Conservation (phyloP, 768 basidiomycete genomes). For the Mycena vitilis region DNA sequence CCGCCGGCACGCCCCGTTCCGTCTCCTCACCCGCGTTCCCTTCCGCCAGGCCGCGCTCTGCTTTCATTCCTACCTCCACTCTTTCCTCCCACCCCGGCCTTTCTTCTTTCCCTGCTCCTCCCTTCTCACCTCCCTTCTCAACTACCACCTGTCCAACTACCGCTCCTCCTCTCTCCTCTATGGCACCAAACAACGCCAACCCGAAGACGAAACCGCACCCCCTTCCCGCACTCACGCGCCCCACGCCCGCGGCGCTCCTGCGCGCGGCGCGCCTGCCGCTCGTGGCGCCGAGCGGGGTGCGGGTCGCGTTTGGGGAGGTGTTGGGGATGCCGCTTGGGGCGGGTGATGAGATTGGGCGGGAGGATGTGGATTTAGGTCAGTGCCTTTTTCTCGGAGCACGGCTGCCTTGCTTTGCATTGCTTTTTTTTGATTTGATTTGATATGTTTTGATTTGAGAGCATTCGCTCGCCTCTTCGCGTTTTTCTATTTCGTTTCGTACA, state of each 20-base stretch:
- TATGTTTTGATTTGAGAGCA: too few species aligned
- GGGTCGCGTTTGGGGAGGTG: constrained; percentile 76
- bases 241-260: constrained; percentile 64
- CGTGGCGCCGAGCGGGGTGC: constrained; percentile 73
- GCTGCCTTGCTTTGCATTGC: too few species aligned
- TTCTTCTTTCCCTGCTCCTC: too few species aligned
- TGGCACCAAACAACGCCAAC: not conserved
- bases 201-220: constrained; percentile 10
- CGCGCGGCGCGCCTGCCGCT: constrained; percentile 73
- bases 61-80: too few species aligned
- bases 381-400: too few species aligned
- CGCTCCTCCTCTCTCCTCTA: not conserved
- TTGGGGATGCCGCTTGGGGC: constrained; percentile 47
- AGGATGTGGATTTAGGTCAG: not conserved
- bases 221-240: constrained; percentile 17
- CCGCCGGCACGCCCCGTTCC: too few species aligned
- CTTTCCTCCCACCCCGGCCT: too few species aligned
- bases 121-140: not conserved
- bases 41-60: too few species aligned
- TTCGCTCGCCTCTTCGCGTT: too few species aligned
- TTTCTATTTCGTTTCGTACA: too few species aligned
- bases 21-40: too few species aligned
- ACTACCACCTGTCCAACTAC: not conserved
- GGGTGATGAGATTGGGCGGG: not conserved
- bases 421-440: too few species aligned